phyloP scores from a whole-genome alignment of 2,329 filamentous ascomycete genomes.

The Cordyceps tenuipes region DNA sequence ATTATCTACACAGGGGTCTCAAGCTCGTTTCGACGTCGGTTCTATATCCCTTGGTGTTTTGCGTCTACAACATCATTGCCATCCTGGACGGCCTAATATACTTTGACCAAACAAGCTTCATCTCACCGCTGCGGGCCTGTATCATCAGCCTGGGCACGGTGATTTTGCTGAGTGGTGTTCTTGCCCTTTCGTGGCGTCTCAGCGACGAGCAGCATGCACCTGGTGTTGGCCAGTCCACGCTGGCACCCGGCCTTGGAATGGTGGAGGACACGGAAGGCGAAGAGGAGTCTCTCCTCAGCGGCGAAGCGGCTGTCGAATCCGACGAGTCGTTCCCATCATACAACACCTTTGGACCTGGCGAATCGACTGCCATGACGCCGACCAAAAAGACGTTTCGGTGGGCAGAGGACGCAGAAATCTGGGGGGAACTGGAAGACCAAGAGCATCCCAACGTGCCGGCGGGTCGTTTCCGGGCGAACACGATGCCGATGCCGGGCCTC shows the following conservation, averaged over 20 bases:
- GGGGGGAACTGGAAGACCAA: slow-evolving; percentile 79
- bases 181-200: slow-evolving; percentile 88
- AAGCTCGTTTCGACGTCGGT: slow-evolving; percentile 94
- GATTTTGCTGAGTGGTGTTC: slow-evolving; percentile 77
- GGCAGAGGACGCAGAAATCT: slow-evolving; percentile 71
- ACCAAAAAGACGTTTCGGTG: slow-evolving; percentile 43
- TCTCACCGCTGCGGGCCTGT: slow-evolving; percentile 66
- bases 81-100: slow-evolving; percentile 97
- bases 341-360: slow-evolving; percentile 41
- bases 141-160: slow-evolving; percentile 80
- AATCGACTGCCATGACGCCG: slow-evolving; percentile 30
- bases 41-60: slow-evolving; percentile 94
- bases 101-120: slow-evolving; percentile 77
- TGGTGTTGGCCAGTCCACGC: slow-evolving; percentile 54
- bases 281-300: slow-evolving; percentile 47
- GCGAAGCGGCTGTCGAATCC: slow-evolving; percentile 34
- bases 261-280: slow-evolving; percentile 60
- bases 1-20: slow-evolving; percentile 87
- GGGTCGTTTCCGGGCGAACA: slow-evolving; percentile 39
- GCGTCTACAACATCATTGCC: slow-evolving; percentile 97
- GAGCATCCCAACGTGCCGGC: slow-evolving; percentile 36
- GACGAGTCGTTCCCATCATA: slow-evolving; percentile 31
- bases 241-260: slow-evolving; percentile 76
- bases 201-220: slow-evolving; percentile 64
- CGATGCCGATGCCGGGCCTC: slow-evolving; percentile 36